Evolutionary conservation across 164 flowering plant species (phyloP).

Genomic region (Paratinospora sagittata): DNA sequence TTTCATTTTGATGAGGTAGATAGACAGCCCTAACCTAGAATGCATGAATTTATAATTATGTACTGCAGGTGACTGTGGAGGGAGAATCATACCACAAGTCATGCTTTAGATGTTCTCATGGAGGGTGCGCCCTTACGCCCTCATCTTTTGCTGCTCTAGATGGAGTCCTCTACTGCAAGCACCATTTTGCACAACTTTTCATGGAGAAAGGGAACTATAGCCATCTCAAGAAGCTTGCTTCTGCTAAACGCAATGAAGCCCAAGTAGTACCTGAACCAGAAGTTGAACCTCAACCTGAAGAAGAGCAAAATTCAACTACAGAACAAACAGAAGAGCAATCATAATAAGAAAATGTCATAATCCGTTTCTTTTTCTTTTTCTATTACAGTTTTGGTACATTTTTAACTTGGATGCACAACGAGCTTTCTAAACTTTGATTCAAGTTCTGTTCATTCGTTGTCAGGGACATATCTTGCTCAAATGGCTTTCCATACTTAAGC

Average conservation of each 20-base stretch:
- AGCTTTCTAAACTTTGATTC: background rate
- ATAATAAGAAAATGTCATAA: background rate
- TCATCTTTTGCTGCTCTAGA: conserved; percentile 30
- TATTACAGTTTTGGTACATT: background rate
- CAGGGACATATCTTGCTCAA: no score
- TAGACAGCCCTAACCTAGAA: no score
- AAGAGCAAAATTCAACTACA: background rate
- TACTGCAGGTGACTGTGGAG: conserved; percentile 28
- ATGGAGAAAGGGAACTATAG: conserved; percentile 45
- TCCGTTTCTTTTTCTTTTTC: background rate
- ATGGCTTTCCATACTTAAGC: no score
- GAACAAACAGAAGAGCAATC: conserved; percentile 10
- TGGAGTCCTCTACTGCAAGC: conserved; percentile 44
- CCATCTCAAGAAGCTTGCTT: conserved; percentile 26
- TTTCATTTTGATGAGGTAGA: no score
- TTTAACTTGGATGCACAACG: no score
- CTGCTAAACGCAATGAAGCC: conserved; percentile 17
- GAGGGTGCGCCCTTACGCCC: conserved; percentile 29
- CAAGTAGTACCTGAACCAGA: background rate
- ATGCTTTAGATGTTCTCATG: conserved; percentile 34
- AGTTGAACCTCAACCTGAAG: background rate
- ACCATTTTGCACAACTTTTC: conserved; percentile 43
- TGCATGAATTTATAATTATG: background rate
- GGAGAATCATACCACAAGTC: conserved; percentile 32
- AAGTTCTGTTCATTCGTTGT: background rate